These are phyloP conservation scores for Peronospora belbahrii DNA, from an alignment of 352 stramenopile genomes.

Conservation along the genomic window DNA sequence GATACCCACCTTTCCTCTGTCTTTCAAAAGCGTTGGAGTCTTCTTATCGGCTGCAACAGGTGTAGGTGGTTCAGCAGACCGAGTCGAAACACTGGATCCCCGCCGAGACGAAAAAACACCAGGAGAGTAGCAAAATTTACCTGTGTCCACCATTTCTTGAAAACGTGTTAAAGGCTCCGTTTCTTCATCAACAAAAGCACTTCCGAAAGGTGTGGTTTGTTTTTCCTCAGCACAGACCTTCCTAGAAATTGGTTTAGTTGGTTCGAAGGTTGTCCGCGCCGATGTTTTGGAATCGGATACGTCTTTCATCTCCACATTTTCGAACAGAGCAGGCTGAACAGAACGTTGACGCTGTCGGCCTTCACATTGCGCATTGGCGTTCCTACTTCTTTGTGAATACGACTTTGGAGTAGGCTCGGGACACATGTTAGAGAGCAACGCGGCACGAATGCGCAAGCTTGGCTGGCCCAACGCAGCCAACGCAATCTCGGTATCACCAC, in stretches of 20 bases:
- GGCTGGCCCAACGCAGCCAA: slow-evolving; percentile 45
- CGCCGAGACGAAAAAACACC: slow-evolving; percentile 63
- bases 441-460: slow-evolving; percentile 54
- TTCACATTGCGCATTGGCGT: slow-evolving; percentile 28
- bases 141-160: slow-evolving; percentile 17
- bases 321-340: slow-evolving; percentile 17
- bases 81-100: slow-evolving; percentile 26
- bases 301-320: slow-evolving; percentile 39
- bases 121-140: slow-evolving; percentile 41
- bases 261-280: slow-evolving; percentile 1
- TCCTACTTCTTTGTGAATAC: slow-evolving; percentile 25
- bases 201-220: slow-evolving; percentile 3
- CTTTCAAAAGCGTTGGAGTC: slow-evolving; percentile 16
- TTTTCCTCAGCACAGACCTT: slow-evolving; percentile 6
- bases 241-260: background rate
- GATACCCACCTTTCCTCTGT: slow-evolving; percentile 15
- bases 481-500: slow-evolving; percentile 56
- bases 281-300: slow-evolving; percentile 12
- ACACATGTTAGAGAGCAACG: slow-evolving; percentile 64
- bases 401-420: slow-evolving; percentile 37
- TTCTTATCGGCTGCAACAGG: slow-evolving; percentile 1
- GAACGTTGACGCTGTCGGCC: slow-evolving; percentile 13
- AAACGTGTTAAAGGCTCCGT: slow-evolving; percentile 20
- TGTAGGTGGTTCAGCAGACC: slow-evolving; percentile 11
- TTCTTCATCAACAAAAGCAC: slow-evolving; percentile 12